phyloP scores from a whole-genome alignment of 148 eudicot genomes.

The Heliosperma pusillum region DNA sequence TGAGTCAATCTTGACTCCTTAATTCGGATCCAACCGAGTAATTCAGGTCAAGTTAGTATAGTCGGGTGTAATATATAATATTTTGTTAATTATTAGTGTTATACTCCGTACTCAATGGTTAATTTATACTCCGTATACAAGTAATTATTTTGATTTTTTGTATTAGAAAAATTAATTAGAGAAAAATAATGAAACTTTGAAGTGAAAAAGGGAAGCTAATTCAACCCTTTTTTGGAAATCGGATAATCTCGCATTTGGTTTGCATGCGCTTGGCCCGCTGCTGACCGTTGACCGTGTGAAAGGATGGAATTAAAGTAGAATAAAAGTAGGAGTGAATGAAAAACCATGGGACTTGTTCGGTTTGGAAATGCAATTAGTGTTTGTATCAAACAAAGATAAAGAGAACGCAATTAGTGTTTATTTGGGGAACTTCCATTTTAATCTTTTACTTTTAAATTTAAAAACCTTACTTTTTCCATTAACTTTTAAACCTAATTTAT shows the following conservation, averaged over 20 bases:
- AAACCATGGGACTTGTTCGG: slow-evolving; percentile 1
- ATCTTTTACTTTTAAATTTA: slow-evolving; percentile 16
- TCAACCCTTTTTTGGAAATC: neutral
- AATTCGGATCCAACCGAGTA: no score
- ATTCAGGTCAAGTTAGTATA: no score
- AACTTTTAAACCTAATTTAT: slow-evolving; percentile 29
- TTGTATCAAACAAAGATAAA: neutral
- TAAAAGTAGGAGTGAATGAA: neutral
- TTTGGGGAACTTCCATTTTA: slow-evolving; percentile 5
- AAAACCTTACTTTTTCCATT: slow-evolving; percentile 21
- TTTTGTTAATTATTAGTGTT: no score
- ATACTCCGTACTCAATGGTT: no score
- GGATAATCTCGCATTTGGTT: slow-evolving; percentile 19
- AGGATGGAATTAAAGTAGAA: neutral
- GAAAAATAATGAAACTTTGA: no score
- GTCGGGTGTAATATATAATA: no score
- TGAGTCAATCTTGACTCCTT: no score
- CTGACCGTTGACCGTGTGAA: slow-evolving; percentile 28
- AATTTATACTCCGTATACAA: no score
- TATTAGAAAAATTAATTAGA: no score
- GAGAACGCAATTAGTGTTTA: neutral
- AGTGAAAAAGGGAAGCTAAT: neutral
- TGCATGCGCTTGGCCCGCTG: slow-evolving; percentile 30
- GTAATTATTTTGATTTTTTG: no score
- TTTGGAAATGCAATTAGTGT: slow-evolving; percentile 15